phyloP scores from a whole-genome alignment of 2,329 filamentous ascomycete genomes.

The Aureobasidium melanogenum region DNA sequence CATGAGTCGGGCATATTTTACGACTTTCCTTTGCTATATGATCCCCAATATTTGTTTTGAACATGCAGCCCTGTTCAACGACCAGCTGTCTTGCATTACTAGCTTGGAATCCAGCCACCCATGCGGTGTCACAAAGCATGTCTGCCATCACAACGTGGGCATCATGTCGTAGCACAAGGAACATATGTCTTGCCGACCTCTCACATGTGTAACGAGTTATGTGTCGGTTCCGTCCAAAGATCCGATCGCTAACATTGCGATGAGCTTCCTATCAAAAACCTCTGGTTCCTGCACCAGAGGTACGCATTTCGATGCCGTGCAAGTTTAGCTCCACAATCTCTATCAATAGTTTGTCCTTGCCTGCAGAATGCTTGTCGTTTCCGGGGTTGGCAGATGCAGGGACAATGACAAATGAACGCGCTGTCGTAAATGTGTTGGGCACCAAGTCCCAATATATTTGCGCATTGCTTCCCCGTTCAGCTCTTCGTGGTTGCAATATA shows the following conservation, averaged over 20 bases:
- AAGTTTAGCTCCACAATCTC: neutral
- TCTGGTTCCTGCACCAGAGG: neutral
- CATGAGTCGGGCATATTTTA: neutral
- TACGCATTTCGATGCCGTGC: neutral
- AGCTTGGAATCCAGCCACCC: neutral
- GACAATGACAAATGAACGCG: neutral
- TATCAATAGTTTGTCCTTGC: conserved; percentile 1
- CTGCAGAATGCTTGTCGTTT: neutral
- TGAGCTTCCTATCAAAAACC: neutral
- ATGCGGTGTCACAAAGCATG: neutral
- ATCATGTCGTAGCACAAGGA: neutral
- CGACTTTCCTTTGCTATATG: neutral
- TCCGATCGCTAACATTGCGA: neutral
- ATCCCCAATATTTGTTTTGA: neutral
- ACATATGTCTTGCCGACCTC: conserved; percentile 1
- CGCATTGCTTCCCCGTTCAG: neutral
- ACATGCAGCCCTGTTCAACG: neutral
- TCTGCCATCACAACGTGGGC: conserved; percentile 5
- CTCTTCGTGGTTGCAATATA: neutral
- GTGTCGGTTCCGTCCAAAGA: neutral
- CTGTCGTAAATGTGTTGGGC: neutral
- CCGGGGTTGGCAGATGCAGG: conserved; percentile 6
- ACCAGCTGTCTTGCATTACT: neutral
- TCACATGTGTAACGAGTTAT: neutral
- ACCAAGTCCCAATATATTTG: neutral